Base-by-base conservation (phyloP, 805 yeast species). In the Yamadazyma scolyti region DNA sequence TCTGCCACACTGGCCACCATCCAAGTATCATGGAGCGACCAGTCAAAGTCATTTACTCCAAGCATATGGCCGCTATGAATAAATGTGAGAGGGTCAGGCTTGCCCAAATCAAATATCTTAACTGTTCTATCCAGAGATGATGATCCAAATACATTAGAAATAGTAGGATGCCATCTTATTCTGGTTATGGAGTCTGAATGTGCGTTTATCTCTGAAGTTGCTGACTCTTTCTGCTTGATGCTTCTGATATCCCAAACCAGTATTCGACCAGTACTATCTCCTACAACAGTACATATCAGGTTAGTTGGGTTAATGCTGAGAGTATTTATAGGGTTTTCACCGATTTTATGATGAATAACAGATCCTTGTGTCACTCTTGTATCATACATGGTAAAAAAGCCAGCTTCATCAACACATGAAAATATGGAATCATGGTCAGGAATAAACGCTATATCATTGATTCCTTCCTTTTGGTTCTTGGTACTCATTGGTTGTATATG, bases 31-130 rank as follows among this genome's bases (percentile, higher is more conserved):
- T 77, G 77, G 0, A 77, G 73, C 34, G 84, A 82, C 97, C 97
- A 89, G 20, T 77, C 71, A 17, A 87, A 58, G 46, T 88, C 97
- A 42, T 82, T 83, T 3, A 89, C 85, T 3, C 90, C 88, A n/a
- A 82, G 63, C 73, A 81, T 71, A 54, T 89, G 97, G 0, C 97
- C 97, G 3, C 79, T 81, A 56, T 89, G 97, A 3, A 69, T 66
- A 49, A 89, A 88, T 6, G 76, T 26, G 31, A 71, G 47, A 7
- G 39, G 30, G 1, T 43, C 43, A 4, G 41, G 35, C 13, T 45
- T 39, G 4, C 66, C 40, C 3, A 75, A 50, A 45, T 83, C 82
- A 75, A 80, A 78, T 2, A 86, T 22, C 45, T 75, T 76, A 7
- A 81, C 87, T 27, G 68, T 45, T 1, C 75, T 73, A 45, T 80